Conservation (phyloP, 495 filamentous ascomycete genomes). For the Annulohypoxylon nitens region DNA sequence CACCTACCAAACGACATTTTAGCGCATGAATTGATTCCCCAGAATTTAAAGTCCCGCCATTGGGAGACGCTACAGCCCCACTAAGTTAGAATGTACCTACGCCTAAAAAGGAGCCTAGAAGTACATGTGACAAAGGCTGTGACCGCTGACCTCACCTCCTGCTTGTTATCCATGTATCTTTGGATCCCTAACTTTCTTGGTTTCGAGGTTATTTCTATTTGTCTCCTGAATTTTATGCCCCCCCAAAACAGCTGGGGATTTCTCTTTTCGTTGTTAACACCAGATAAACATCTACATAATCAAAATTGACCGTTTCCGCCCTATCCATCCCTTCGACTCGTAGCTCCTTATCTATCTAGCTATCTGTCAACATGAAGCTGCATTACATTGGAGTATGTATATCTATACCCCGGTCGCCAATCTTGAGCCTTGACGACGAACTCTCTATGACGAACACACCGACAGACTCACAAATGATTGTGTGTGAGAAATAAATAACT, state of each 20-base stretch:
- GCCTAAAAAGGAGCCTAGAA: slow-evolving; percentile 9
- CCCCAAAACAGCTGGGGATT: slow-evolving; percentile 3
- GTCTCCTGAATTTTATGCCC: slow-evolving; percentile 6
- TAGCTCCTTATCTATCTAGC: slow-evolving; percentile 42
- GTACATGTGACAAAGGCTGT: slow-evolving; percentile 41
- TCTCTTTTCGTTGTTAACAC: slow-evolving; percentile 1
- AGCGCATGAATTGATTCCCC: slow-evolving; percentile 25
- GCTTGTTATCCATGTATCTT: slow-evolving; percentile 13
- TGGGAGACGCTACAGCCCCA: slow-evolving; percentile 19
- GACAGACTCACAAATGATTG: not conserved
- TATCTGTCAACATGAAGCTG: slow-evolving; percentile 81
- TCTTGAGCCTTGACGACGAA: slow-evolving; percentile 20
- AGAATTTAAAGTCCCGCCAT: slow-evolving; percentile 32
- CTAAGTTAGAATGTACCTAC: slow-evolving; percentile 10
- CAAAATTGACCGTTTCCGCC: slow-evolving; percentile 9
- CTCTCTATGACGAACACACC: slow-evolving; percentile 17
- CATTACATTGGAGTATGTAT: slow-evolving; percentile 87
- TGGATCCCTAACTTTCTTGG: slow-evolving; percentile 17
- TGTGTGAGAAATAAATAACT: not conserved
- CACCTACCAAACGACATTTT: not conserved
- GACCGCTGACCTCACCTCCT: slow-evolving; percentile 39
- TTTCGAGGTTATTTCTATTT: slow-evolving; percentile 18
- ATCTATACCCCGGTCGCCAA: slow-evolving; percentile 13
- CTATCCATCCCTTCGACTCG: slow-evolving; percentile 4
- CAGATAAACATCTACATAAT: slow-evolving; percentile 13